Evolutionary conservation across 2,329 filamentous ascomycete genomes (phyloP), one percentile per base, ranked within the genome.

Genomic region (Fusarium sacchari): DNA sequence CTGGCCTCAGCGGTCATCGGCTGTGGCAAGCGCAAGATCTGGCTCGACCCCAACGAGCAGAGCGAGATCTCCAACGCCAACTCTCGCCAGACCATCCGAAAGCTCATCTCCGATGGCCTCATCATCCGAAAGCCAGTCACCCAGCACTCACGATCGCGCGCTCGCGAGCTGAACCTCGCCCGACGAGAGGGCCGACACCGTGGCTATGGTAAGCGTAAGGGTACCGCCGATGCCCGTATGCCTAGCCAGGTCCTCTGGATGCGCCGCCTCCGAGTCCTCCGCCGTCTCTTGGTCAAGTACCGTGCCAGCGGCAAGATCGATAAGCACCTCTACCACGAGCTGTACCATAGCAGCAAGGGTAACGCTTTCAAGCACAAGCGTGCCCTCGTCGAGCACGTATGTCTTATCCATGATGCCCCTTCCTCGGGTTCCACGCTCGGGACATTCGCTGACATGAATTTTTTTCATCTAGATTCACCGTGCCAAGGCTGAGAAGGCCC

Each of bases 341-440:
- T 99, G 80, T 99, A 99, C 92, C 96, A 98, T 88, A 90, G 97
- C 86, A 96, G 94, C 93, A 99, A 99, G 95, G 97, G 96, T 97
- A 99, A 99, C 93, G 96, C 96, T 86, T 99, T 99, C 94, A 99
- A 99, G 95, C 96, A 99, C 94, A 99, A 98, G 95, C 93, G 96
- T 88, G 96, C 95, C 84, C 93, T 99, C 82, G 95, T 99, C 86
- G 96, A 99, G 92, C 96, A 99, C 90, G 96, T 99, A 97, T 84
- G 96, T 94, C 55, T 60, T 60, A 36, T 82, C 52, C 49, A 47
- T 60, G 43, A 69, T 39, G 44, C 22, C 62, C 32, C 22, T 49
- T 60, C 34, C 37, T 12, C 7, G 40, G 42, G 55, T 44, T 36
- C 34, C 60, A 36, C n/a, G 44, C 46, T 39, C 30, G 56, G 55